Base-by-base conservation (phyloP, 2,329 filamentous ascomycete genomes). In the Pseudogymnoascus sp. region DNA sequence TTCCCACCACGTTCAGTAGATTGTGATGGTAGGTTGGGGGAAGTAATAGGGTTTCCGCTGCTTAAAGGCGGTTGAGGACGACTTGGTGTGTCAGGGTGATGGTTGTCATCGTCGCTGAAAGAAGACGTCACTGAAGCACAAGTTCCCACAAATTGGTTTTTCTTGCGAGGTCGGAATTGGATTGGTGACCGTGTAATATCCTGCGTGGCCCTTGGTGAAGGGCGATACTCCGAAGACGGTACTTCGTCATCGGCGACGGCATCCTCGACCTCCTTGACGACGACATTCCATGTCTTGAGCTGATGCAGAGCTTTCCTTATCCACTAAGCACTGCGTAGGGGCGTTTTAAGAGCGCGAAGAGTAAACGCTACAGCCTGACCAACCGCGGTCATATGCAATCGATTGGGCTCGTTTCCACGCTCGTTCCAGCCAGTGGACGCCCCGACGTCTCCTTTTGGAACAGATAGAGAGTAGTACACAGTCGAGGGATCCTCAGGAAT, bases 401-500 rank as follows among this genome's bases (percentile, higher is more conserved):
- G 21, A 47, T 47, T 47, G 0, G 42, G 12, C 42, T 47, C 2
- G 2, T 47, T 47, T 47, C 42, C 4, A 25, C 2, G 12, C 21
- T 25, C 21, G 11, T 47, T 5, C 42, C 21, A 47, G 11, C 42
- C 5, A 47, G 42, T 47, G 5, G 42, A 44, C 18, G 18, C 18
- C 18, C 42, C 21, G 21, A 47, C 21, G n/a, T 47, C 21, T 28
- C 42, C 42, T 25, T 47, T 47, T 61, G 50, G 62, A 12, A 65
- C 37, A 37, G 42, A 65, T 4, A 64, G 16, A 40, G 23, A 44
- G 23, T 65, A 61, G 25, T 65, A 60, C 1, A 65, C 38, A 10
- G 38, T 25, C 12, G 53, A 28, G 28, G 62, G 63, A 28, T 65
- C 35, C 3, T 64, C 28, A 25, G 61, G 63, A 21, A 64, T 60